Conservation (phyloP, 345 rosid species). For the Syzygium aromaticum region DNA sequence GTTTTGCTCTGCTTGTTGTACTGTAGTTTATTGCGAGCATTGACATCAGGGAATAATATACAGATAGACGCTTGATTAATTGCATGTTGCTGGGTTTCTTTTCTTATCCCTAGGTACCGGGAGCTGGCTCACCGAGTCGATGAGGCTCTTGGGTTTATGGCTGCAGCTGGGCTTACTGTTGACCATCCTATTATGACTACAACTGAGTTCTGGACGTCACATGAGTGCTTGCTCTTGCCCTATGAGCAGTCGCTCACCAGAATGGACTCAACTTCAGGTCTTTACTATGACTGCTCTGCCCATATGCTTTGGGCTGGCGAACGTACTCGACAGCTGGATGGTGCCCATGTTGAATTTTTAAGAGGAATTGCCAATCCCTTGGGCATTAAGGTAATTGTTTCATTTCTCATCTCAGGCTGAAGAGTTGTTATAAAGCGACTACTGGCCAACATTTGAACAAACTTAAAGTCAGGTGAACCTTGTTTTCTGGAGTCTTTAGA, state of each 20-base stretch:
- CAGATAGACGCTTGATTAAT: neutral
- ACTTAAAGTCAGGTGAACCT: neutral
- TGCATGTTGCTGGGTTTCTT: neutral
- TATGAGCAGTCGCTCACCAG: slow-evolving; percentile 9
- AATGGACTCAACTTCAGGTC: slow-evolving; percentile 10
- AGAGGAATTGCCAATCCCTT: slow-evolving; percentile 9
- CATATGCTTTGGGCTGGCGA: slow-evolving; percentile 11
- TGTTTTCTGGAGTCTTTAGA: neutral
- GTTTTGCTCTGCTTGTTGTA: neutral
- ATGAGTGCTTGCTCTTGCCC: slow-evolving; percentile 7
- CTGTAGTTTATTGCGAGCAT: neutral
- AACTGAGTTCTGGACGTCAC: slow-evolving; percentile 10
- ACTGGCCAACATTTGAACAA: neutral
- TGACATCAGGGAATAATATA: neutral
- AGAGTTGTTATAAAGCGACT: neutral
- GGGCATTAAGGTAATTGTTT: slow-evolving; percentile 2
- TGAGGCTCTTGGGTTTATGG: slow-evolving; percentile 11
- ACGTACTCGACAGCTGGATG: slow-evolving; percentile 9
- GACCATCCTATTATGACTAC: slow-evolving; percentile 10
- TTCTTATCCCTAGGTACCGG: slow-evolving; percentile 1
- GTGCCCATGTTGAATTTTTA: slow-evolving; percentile 10
- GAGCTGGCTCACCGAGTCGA: slow-evolving; percentile 9
- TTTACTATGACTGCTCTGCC: slow-evolving; percentile 9
- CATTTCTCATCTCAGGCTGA: neutral
- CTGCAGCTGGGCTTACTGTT: slow-evolving; percentile 6